Conservation (phyloP, 1,139 yeast species). For the Candida smagusa region DNA sequence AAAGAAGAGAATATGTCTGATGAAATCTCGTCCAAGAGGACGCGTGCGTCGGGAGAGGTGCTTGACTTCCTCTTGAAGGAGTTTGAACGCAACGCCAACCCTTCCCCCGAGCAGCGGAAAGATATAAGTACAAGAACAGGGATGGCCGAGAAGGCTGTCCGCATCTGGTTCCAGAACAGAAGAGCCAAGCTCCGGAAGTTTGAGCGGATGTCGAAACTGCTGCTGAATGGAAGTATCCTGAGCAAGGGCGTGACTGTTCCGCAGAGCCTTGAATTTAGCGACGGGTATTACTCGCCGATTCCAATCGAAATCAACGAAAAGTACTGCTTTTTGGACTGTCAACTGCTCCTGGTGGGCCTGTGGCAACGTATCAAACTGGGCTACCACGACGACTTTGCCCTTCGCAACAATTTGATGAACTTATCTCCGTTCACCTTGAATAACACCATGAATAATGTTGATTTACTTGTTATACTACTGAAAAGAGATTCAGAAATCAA, state of each 20-base stretch:
- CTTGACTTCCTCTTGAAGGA: slow-evolving; percentile 66
- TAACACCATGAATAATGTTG: slow-evolving; percentile 62
- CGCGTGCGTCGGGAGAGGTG: slow-evolving; percentile 83
- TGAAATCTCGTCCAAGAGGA: slow-evolving; percentile 36
- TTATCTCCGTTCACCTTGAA: slow-evolving; percentile 65
- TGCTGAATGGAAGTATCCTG: neutral
- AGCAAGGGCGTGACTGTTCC: neutral
- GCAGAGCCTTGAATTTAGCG: neutral
- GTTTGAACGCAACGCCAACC: slow-evolving; percentile 70
- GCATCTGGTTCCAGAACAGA: slow-evolving; percentile 94
- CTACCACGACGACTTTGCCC: slow-evolving; percentile 37
- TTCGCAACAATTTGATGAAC: slow-evolving; percentile 49
- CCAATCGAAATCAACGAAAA: slow-evolving; percentile 62
- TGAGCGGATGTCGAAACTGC: slow-evolving; percentile 35
- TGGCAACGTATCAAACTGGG: slow-evolving; percentile 80
- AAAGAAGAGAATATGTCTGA: slow-evolving; percentile 12
- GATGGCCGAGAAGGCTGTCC: slow-evolving; percentile 87
- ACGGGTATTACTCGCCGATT: slow-evolving; percentile 15
- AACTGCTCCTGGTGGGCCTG: slow-evolving; percentile 66
- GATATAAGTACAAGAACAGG: slow-evolving; percentile 72
- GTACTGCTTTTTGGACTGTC: slow-evolving; percentile 64
- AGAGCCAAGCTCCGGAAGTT: slow-evolving; percentile 73
- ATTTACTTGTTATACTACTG: slow-evolving; percentile 62
- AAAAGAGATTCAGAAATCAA: slow-evolving; percentile 69
- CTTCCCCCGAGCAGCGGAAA: slow-evolving; percentile 64